phyloP scores from a whole-genome alignment of 257 asterid genomes.

The Ophiorrhiza pumila region DNA sequence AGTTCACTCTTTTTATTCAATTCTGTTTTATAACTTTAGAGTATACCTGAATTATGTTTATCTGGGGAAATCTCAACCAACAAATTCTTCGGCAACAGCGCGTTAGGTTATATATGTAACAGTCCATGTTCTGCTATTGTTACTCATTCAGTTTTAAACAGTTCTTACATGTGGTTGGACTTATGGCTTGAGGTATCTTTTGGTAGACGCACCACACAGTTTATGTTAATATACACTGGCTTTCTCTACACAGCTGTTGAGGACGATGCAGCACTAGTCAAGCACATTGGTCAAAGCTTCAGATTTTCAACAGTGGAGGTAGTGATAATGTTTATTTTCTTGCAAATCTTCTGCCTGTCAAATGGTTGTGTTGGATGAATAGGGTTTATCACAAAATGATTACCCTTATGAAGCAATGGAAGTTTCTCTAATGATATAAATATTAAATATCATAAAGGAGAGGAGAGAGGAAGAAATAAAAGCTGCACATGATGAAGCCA shows the following conservation, averaged over 20 bases:
- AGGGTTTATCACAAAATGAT: background rate
- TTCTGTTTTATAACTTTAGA: background rate
- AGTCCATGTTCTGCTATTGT: background rate
- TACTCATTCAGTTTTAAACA: background rate
- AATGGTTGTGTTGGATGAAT: constrained; percentile 1
- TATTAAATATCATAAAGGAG: constrained; percentile 34
- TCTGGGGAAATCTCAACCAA: background rate
- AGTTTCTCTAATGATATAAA: background rate
- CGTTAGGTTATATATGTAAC: background rate
- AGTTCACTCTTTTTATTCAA: background rate
- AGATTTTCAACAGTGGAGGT: constrained; percentile 81
- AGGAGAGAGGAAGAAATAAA: constrained; percentile 63
- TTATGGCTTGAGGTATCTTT: background rate
- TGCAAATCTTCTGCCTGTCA: background rate
- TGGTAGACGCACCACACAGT: background rate
- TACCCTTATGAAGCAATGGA: background rate
- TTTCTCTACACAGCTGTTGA: constrained; percentile 60
- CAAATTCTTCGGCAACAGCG: background rate
- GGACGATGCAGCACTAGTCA: constrained; percentile 73
- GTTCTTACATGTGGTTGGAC: background rate
- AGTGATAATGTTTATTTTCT: constrained; percentile 7
- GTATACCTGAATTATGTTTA: background rate
- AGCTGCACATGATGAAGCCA: constrained; percentile 82
- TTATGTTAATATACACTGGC: background rate
- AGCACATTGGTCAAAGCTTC: constrained; percentile 82